Evolutionary conservation across 495 filamentous ascomycete genomes (phyloP).

Genomic region (Neurospora africana): DNA sequence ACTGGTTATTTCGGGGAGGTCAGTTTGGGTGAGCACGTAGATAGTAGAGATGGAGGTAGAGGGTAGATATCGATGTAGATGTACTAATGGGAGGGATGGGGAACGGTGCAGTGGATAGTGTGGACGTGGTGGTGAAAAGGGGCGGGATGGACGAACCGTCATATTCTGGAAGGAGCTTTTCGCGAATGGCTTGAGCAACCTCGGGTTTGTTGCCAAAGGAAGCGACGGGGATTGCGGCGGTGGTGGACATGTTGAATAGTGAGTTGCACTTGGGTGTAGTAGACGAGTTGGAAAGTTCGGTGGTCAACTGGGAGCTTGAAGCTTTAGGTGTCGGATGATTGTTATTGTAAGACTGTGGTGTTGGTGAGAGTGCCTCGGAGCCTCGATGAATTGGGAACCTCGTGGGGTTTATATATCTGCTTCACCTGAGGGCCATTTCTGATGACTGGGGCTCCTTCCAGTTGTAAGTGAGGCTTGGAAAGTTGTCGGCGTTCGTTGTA

Average conservation of each 20-base stretch:
- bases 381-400: too few species aligned
- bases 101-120: neutral
- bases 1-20: slow-evolving; percentile 1
- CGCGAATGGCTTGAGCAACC: slow-evolving; percentile 11
- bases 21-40: neutral
- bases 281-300: neutral
- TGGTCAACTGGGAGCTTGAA: neutral
- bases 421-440: neutral
- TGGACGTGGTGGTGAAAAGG: neutral
- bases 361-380: too few species aligned
- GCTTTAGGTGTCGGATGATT: neutral
- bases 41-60: too few species aligned
- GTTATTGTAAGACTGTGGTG: neutral
- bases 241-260: neutral
- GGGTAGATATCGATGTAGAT: too few species aligned
- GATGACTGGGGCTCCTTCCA: neutral
- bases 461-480: neutral
- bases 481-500: neutral
- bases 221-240: slow-evolving; percentile 16
- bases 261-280: neutral
- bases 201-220: slow-evolving; percentile 17
- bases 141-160: slow-evolving; percentile 10
- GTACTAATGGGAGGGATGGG: too few species aligned
- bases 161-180: slow-evolving; percentile 19
- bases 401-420: neutral